These are phyloP conservation scores for Solanum aculeatissimum DNA, from an alignment of 305 asterid genomes.

Conservation along the genomic window DNA sequence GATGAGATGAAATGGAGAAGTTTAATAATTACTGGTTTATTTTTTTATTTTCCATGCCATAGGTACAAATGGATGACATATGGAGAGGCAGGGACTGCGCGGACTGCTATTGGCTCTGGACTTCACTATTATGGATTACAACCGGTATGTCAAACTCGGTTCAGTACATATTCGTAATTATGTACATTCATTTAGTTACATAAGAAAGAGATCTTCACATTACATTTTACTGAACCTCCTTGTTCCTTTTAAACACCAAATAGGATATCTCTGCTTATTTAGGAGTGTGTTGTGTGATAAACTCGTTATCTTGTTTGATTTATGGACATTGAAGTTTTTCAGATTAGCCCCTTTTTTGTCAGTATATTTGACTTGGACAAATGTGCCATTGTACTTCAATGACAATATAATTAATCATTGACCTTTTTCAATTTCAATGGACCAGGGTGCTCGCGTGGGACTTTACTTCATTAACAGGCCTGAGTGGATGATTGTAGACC, in stretches of 20 bases:
- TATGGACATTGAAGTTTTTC: neutral
- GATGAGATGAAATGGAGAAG: neutral
- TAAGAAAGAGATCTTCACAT: neutral
- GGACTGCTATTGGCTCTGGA: constrained; percentile 86
- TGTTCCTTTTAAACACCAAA: neutral
- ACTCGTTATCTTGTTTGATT: neutral
- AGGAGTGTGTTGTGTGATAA: neutral
- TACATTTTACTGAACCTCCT: neutral
- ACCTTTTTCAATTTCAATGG: constrained; percentile 15
- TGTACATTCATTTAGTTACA: neutral
- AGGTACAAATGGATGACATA: constrained; percentile 98
- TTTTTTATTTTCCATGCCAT: constrained; percentile 7
- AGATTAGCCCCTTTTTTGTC: neutral
- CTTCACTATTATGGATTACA: constrained; percentile 60
- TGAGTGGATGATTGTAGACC: constrained; percentile 89
- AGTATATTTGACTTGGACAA: neutral
- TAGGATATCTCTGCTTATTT: neutral
- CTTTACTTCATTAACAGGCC: constrained; percentile 87
- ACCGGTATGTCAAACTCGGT: constrained; percentile 35
- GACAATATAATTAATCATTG: neutral
- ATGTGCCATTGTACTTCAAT: neutral
- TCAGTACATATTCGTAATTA: neutral
- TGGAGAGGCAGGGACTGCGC: constrained; percentile 86
- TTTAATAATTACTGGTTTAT: neutral
- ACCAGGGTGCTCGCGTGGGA: constrained; percentile 85